phyloP scores from a whole-genome alignment of 164 flowering plant genomes.

The Chloranthus sessilifolius region DNA sequence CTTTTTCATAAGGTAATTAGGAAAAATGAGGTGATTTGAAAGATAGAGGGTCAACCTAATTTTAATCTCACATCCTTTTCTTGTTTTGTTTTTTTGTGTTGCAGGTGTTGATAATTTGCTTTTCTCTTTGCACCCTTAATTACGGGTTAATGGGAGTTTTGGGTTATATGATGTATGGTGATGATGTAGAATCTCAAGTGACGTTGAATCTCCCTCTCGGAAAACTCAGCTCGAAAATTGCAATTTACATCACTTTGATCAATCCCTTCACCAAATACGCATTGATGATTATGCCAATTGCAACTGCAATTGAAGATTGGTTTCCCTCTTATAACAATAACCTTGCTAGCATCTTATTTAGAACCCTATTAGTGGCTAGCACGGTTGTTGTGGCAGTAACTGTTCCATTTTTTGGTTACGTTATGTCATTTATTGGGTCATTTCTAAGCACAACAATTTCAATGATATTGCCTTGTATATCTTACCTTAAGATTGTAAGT shows the following conservation, averaged over 20 bases:
- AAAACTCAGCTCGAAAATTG: constrained; percentile 27
- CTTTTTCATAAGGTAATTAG: neutral
- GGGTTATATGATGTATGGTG: constrained; percentile 1
- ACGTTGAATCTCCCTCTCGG: constrained; percentile 34
- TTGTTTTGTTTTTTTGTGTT: no score
- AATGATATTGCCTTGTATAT: constrained; percentile 2
- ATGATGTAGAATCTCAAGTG: constrained; percentile 23
- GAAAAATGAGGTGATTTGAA: no score
- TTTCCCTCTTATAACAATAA: neutral
- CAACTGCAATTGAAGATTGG: neutral
- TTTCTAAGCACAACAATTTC: neutral
- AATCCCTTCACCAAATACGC: constrained; percentile 39
- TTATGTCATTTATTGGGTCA: constrained; percentile 7
- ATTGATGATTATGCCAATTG: constrained; percentile 4
- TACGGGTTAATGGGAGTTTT: neutral
- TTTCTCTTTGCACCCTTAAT: neutral
- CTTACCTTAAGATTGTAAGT: neutral
- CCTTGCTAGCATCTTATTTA: neutral
- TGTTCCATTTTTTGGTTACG: constrained; percentile 1
- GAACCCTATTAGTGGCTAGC: constrained; percentile 2
- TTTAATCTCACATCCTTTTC: no score
- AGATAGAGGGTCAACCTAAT: no score
- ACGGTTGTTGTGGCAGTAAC: neutral
- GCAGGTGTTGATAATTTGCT: constrained; percentile 1
- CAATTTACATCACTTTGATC: constrained; percentile 34